Evolutionary conservation across 768 basidiomycete genomes (phyloP).

Genomic region (Termitomyces heimii): DNA sequence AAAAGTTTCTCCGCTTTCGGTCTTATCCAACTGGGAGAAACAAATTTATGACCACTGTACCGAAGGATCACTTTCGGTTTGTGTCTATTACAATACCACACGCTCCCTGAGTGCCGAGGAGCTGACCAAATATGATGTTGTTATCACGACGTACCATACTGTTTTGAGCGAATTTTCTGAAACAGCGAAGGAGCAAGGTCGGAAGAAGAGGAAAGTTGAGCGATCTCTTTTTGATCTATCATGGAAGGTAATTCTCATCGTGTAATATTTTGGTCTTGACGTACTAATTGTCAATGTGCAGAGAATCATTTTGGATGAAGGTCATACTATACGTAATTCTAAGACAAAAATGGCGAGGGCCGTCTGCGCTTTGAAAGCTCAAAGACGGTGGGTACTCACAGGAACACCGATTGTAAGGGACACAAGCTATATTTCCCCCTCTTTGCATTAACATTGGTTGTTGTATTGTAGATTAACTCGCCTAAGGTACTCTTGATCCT

Average conservation of each 20-base stretch:
- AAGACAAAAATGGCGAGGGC: conserved; percentile 80
- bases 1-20: conserved; percentile 77
- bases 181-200: conserved; percentile 21
- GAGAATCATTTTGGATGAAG: conserved; percentile 85
- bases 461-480: conserved; percentile 80
- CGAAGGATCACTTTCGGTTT: conserved; percentile 43
- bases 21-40: conserved; percentile 86
- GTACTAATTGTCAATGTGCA: conserved; percentile 16
- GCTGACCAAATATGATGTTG: conserved; percentile 64
- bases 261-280: background rate
- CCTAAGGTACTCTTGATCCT: conserved; percentile 43
- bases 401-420: conserved; percentile 87
- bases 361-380: conserved; percentile 53
- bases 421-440: background rate
- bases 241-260: conserved; percentile 63
- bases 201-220: conserved; percentile 59
- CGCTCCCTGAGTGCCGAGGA: conserved; percentile 53
- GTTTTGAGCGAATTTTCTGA: conserved; percentile 52
- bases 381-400: conserved; percentile 75
- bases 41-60: conserved; percentile 72
- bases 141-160: conserved; percentile 82
- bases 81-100: conserved; percentile 69
- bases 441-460: background rate
- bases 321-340: conserved; percentile 81
- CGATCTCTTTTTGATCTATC: conserved; percentile 57